Evolutionary conservation across 1,284 basidiomycete genomes (phyloP).

Genomic region (Porodaedalea pini): DNA sequence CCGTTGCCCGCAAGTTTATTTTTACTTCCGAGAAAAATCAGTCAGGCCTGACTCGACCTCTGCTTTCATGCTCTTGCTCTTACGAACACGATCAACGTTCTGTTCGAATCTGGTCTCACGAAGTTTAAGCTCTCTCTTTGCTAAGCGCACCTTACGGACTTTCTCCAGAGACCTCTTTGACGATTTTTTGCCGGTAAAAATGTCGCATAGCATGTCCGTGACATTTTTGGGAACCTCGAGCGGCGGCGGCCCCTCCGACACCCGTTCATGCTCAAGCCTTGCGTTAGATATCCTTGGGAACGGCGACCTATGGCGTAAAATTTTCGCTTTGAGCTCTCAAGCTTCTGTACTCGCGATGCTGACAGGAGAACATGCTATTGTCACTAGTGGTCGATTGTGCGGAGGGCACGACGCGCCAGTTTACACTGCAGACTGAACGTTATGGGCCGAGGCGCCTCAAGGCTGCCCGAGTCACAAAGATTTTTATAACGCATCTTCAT

Average conservation of each 20-base stretch:
- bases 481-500: conserved; percentile 91
- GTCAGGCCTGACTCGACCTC: neutral
- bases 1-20: too few species aligned
- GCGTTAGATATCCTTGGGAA: conserved; percentile 53
- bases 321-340: neutral
- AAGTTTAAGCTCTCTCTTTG: neutral
- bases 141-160: neutral
- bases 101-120: neutral
- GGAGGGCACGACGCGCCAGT: conserved; percentile 76
- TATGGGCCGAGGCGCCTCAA: conserved; percentile 37
- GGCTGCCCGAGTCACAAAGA: conserved; percentile 58
- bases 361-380: neutral
- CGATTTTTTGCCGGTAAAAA: neutral
- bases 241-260: conserved; percentile 66
- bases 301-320: conserved; percentile 62
- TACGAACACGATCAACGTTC: neutral
- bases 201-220: conserved; percentile 27
- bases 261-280: conserved; percentile 69
- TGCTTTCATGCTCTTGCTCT: neutral
- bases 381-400: conserved; percentile 79
- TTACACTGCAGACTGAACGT: conserved; percentile 42
- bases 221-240: conserved; percentile 75
- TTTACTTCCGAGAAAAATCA: neutral
- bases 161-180: neutral
- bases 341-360: neutral